phyloP scores from a whole-genome alignment of 257 asterid species.

The Gentiana macrophylla region DNA sequence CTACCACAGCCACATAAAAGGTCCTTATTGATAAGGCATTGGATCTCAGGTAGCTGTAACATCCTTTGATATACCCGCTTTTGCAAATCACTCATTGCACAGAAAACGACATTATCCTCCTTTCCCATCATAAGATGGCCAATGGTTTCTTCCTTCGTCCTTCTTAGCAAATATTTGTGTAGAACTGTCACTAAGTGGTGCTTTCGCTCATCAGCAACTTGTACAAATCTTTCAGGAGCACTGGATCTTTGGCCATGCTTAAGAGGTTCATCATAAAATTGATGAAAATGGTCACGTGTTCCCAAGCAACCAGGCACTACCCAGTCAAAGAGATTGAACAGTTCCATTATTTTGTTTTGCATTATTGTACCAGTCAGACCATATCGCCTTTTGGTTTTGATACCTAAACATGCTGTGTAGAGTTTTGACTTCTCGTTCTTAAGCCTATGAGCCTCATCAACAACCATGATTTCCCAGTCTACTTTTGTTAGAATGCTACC shows the following conservation, averaged over 20 bases:
- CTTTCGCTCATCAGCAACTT: slow-evolving; percentile 73
- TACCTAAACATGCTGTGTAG: slow-evolving; percentile 50
- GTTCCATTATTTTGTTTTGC: slow-evolving; percentile 92
- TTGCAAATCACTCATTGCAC: slow-evolving; percentile 90
- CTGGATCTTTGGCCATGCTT: slow-evolving; percentile 93
- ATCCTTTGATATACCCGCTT: slow-evolving; percentile 74
- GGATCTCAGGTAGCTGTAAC: slow-evolving; percentile 77
- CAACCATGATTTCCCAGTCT: slow-evolving; percentile 70
- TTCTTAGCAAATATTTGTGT: slow-evolving; percentile 66
- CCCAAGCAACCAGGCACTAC: slow-evolving; percentile 82
- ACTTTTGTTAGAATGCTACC: slow-evolving; percentile 52
- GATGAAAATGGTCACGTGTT: slow-evolving; percentile 84
- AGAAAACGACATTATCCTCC: slow-evolving; percentile 90
- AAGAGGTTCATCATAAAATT: slow-evolving; percentile 90
- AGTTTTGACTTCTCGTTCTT: slow-evolving; percentile 93
- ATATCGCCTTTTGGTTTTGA: slow-evolving; percentile 68
- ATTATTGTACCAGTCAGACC: slow-evolving; percentile 94
- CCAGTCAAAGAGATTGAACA: slow-evolving; percentile 83
- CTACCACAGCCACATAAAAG: slow-evolving; percentile 89
- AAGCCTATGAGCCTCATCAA: slow-evolving; percentile 90
- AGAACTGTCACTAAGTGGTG: slow-evolving; percentile 68
- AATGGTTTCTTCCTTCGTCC: slow-evolving; percentile 93
- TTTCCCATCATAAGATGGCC: slow-evolving; percentile 98
- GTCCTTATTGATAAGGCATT: slow-evolving; percentile 83
- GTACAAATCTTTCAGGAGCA: slow-evolving; percentile 70